These are phyloP conservation scores for Schizosaccharomyces versatilis DNA, from an alignment of 1,139 yeast species.

Conservation along the genomic window DNA sequence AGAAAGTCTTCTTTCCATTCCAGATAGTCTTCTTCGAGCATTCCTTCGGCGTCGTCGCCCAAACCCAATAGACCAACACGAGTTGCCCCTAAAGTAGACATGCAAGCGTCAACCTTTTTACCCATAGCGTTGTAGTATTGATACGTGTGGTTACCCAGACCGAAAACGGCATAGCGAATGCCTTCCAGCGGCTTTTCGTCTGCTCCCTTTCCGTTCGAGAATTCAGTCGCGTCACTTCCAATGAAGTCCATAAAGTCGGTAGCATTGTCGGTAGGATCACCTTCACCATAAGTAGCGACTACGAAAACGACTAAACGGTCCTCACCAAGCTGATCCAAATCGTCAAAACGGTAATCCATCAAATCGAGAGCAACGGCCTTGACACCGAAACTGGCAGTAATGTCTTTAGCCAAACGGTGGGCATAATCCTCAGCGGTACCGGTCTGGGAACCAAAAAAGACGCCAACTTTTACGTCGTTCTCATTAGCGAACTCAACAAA, in stretches of 20 bases:
- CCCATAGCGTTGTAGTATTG: conserved; percentile 80
- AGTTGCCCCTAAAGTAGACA: conserved; percentile 43
- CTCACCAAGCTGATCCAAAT: conserved; percentile 34
- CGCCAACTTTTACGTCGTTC: conserved; percentile 49
- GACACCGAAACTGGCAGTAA: conserved; percentile 59
- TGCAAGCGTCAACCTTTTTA: conserved; percentile 31
- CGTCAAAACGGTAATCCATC: conserved; percentile 70
- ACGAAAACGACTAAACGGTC: conserved; percentile 47
- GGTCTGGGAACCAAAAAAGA: conserved; percentile 90
- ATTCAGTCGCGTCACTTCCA: conserved; percentile 18
- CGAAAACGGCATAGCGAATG: conserved; percentile 54
- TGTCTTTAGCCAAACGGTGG: conserved; percentile 69
- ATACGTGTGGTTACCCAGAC: conserved; percentile 82
- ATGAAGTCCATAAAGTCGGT: conserved; percentile 35
- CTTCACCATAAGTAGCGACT: conserved; percentile 91
- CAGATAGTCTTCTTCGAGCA: conserved; percentile 85
- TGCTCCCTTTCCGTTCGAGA: conserved; percentile 20
- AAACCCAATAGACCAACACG: conserved; percentile 54
- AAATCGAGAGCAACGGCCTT: conserved; percentile 72
- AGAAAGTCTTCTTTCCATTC: conserved; percentile 66
- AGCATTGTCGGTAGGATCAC: conserved; percentile 93
- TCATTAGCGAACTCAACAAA: conserved; percentile 38
- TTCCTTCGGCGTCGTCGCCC: conserved; percentile 89
- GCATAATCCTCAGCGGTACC: conserved; percentile 99
- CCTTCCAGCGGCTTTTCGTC: conserved; percentile 34